phyloP scores from a whole-genome alignment of 306 rosid species.

The Rubus idaeus region DNA sequence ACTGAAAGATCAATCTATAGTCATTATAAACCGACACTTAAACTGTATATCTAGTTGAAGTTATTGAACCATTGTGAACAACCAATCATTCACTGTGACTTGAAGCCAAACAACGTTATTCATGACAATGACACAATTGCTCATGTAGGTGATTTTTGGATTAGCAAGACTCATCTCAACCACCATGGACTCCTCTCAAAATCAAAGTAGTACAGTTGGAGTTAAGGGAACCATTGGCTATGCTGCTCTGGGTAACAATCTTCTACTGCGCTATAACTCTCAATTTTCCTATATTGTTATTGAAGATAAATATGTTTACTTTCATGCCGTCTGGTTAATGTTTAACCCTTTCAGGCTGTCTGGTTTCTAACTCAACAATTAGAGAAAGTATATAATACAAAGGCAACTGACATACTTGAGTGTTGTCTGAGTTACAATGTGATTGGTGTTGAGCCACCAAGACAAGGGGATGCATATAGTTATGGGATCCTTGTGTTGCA shows the following conservation, averaged over 20 bases:
- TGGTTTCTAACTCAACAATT: neutral
- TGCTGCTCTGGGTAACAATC: neutral
- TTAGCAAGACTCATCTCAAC: too few species aligned
- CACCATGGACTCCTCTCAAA: too few species aligned
- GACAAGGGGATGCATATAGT: constrained; percentile 31
- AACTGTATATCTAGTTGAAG: too few species aligned
- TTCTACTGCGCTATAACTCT: neutral
- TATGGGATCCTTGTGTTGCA: constrained; percentile 39
- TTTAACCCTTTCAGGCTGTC: neutral
- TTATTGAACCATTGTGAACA: constrained; percentile 21
- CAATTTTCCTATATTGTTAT: neutral
- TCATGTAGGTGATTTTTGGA: constrained; percentile 13
- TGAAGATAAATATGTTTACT: neutral
- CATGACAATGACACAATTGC: constrained; percentile 37
- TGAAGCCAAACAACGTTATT: constrained; percentile 39
- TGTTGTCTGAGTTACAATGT: constrained; percentile 15
- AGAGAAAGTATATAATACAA: too few species aligned
- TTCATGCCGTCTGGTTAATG: neutral
- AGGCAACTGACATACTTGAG: neutral
- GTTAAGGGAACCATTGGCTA: neutral
- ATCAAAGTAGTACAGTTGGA: neutral
- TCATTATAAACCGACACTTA: too few species aligned
- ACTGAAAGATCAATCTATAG: too few species aligned
- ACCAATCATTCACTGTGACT: constrained; percentile 39
- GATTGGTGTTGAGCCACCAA: constrained; percentile 27